Conservation (phyloP, 805 yeast species). For the Ogataea paraovalis region DNA sequence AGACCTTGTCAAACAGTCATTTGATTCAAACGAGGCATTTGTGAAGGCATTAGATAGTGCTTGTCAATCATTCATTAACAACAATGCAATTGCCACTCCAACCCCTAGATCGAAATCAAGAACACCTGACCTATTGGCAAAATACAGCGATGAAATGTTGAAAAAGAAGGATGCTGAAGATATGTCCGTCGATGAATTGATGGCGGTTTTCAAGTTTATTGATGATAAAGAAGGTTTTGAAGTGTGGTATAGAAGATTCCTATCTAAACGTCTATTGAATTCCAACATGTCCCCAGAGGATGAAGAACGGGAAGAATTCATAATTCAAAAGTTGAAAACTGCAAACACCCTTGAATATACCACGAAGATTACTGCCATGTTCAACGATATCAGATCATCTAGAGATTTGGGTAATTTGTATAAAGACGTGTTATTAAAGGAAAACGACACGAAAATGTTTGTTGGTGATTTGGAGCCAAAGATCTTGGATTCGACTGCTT, state of each 20-base stretch:
- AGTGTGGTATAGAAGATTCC: conserved; percentile 80
- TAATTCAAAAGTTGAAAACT: conserved; percentile 81
- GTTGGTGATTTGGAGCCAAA: conserved; percentile 31
- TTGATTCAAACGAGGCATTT: conserved; percentile 71
- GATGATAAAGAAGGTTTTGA: conserved; percentile 96
- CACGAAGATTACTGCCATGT: conserved; percentile 91
- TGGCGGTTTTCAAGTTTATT: conserved; percentile 80
- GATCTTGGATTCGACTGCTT: conserved; percentile 30
- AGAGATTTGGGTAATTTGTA: conserved; percentile 57
- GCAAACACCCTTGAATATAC: conserved; percentile 93
- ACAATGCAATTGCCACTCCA: conserved; percentile 74
- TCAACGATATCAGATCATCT: conserved; percentile 85
- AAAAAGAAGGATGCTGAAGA: conserved; percentile 68
- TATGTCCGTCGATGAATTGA: conserved; percentile 78
- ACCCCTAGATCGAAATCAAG: conserved; percentile 57
- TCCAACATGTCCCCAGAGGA: conserved; percentile 77
- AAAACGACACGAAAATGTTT: conserved; percentile 16
- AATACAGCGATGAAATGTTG: conserved; percentile 79
- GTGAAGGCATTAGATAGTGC: conserved; percentile 88
- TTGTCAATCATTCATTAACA: conserved; percentile 78
- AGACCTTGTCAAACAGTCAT: conserved; percentile 59
- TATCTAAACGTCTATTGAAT: conserved; percentile 79
- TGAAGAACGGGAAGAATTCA: conserved; percentile 78
- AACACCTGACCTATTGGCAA: conserved; percentile 90
- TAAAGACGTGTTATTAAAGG: conserved; percentile 21